Base-by-base conservation (phyloP, 164 flowering plant genomes). In the Berberis thunbergii region DNA sequence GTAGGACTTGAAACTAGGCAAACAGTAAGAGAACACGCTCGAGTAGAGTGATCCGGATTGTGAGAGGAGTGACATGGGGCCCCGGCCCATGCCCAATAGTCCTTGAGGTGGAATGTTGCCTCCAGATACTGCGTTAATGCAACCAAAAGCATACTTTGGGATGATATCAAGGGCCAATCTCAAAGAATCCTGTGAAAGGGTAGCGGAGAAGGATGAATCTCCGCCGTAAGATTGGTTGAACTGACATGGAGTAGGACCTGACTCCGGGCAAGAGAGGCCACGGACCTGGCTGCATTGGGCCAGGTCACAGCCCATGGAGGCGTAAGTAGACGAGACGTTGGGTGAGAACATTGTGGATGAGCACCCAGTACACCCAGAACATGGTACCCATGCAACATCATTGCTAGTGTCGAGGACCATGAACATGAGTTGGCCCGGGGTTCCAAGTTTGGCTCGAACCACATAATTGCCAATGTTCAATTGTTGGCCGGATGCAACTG, bases 371-470 rank as follows among this genome's bases (percentile, higher is more conserved):
- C 98, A 93, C 2, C 85, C 92, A 48, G 76, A 43, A 71, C 90
- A 89, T 0, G 99, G 97, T 9, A 80, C 78, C 93, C 92, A 91
- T 0, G 91, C 84, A 2, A 61, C 71, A 68, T 94, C 97, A 41
- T 63, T 79, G 77, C 96, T 85, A 7, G 93, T 94, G 78, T 91
- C 99, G 3, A 91, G 54, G 49, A 87, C 97, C 96, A 91, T 89
- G 80, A 76, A 83, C 89, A 91, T 78, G 74, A 79, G 75, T 63
- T 91, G 96, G 7, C 86, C 86, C 54, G 99, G 99, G 2, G 88
- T 82, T 6, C 99, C 99, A 38, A 94, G 53, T 59, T 80, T 83
- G 72, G 68, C 84, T 45, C 89, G 84, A 65, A 86, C 85, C 8
- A 89, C 81, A 59, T 87, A 94, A 77, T 83, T 91, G 41, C 84